Evolutionary conservation across 78 protist species (phyloP).

Genomic region (Isochrysis galbana): DNA sequence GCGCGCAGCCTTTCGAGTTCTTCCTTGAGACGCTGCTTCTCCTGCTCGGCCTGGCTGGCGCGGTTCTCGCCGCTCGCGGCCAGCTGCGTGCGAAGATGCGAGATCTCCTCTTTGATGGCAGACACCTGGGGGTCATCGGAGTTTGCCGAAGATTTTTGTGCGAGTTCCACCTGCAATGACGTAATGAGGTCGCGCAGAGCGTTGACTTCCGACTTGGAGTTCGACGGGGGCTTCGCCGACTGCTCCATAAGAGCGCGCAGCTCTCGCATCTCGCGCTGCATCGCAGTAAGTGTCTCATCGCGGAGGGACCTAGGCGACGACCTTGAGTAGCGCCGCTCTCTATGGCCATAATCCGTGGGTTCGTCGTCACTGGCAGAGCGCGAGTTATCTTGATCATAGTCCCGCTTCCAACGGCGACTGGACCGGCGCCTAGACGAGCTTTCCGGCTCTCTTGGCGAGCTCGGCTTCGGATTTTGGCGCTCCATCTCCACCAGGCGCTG

Average conservation of each 20-base stretch:
- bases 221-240: background rate
- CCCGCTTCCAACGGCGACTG: background rate
- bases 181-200: background rate
- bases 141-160: background rate
- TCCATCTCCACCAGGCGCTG: no score
- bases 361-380: background rate
- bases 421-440: no score
- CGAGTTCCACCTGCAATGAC: background rate
- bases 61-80: background rate
- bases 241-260: background rate
- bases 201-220: background rate
- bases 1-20: background rate
- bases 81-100: background rate
- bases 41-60: background rate
- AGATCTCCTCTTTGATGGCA: background rate
- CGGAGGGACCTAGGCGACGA: background rate
- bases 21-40: background rate
- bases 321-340: background rate
- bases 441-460: no score
- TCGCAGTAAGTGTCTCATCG: background rate
- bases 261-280: background rate
- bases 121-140: background rate
- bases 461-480: no score
- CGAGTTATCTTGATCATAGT: background rate
- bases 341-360: background rate